Evolutionary conservation across 225 moss, liverwort and hornwort genomes (phyloP), one percentile per base, ranked within the genome.

Genomic region (Straminergon stramineum): DNA sequence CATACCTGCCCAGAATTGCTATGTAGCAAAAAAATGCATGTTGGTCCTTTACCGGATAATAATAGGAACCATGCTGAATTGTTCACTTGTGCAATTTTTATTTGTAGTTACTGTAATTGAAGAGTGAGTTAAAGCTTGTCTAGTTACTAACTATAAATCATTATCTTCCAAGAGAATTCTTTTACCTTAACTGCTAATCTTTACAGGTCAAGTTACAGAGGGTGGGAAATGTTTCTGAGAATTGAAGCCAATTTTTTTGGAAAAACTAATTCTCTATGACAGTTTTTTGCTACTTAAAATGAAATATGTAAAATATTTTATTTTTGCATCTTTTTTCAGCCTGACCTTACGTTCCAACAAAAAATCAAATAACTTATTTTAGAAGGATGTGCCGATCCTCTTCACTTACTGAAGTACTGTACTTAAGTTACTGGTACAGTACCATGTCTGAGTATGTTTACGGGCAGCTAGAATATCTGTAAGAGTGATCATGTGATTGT

Each of bases 231-330:
- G 15, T 35, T 55, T 34, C 9, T 77, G 14, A 6, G 15, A 37
- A 56, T 56, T 0, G 1, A 74, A 74, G 45, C 17, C 45, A 28
- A 45, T 2, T 3, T 34, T 21, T 51, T 28, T 7, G 2, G 2
- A 24, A n/a, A 39, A 24, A 6, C 7, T 4, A 2, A 2, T 69
- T 23, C 11, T 75, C 19, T 31, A 1, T 4, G 1, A 7, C 27
- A 30, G 6, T 11, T 18, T 17, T 30, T 30, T 48, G 6, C 1
- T 10, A 10, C 19, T 32, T 4, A 34, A 20, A 32, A 5, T 20
- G 15, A 20, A 13, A 48, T 45, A 6, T 17, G 10, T 12, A 12
- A 4, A 20, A 19, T 11, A 32, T 7, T 11, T 43, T 48, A 7
- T 51, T 48, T 31, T 18, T 1, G 12, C 3, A 31, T 71, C 22